phyloP scores from a whole-genome alignment of 331 rosid species.

The Acacia pycnantha region DNA sequence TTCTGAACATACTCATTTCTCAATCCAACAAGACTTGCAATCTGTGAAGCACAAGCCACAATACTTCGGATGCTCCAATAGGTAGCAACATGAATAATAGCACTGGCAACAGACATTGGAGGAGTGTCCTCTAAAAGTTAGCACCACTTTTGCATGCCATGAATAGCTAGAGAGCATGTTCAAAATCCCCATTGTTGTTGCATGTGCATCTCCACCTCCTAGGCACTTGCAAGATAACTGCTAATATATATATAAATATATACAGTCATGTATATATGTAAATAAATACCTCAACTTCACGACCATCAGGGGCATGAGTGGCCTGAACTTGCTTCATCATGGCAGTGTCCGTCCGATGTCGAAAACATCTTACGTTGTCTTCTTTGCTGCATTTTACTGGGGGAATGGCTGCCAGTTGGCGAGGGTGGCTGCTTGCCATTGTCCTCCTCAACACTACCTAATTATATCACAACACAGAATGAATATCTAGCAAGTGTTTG shows the following conservation, averaged over 20 bases:
- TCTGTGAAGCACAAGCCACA: conserved; percentile 69
- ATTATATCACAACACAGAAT: conserved; percentile 2
- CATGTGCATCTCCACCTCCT: conserved; percentile 71
- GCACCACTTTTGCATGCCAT: conserved; percentile 90
- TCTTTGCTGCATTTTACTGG: conserved; percentile 31
- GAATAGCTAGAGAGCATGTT: conserved; percentile 60
- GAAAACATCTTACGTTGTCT: conserved; percentile 44
- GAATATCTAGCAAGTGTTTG: not conserved
- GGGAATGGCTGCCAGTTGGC: not conserved
- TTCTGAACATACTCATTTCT: conserved; percentile 59
- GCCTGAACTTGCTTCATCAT: conserved; percentile 77
- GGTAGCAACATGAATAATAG: conserved; percentile 75
- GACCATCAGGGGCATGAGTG: too few relatives aligned
- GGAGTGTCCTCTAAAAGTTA: conserved; percentile 62
- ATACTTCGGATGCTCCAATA: conserved; percentile 78
- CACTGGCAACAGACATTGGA: conserved; percentile 54
- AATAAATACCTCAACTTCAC: too few relatives aligned
- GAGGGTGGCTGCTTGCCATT: conserved; percentile 38
- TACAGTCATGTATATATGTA: not conserved
- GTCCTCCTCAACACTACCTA: not conserved
- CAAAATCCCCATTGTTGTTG: conserved; percentile 61
- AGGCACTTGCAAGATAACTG: conserved; percentile 74
- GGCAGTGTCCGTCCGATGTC: conserved; percentile 66
- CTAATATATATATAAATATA: not conserved
- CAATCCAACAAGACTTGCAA: conserved; percentile 54